Conservation (phyloP, 768 basidiomycete species). For the Lactarius pseudohatsudake region DNA sequence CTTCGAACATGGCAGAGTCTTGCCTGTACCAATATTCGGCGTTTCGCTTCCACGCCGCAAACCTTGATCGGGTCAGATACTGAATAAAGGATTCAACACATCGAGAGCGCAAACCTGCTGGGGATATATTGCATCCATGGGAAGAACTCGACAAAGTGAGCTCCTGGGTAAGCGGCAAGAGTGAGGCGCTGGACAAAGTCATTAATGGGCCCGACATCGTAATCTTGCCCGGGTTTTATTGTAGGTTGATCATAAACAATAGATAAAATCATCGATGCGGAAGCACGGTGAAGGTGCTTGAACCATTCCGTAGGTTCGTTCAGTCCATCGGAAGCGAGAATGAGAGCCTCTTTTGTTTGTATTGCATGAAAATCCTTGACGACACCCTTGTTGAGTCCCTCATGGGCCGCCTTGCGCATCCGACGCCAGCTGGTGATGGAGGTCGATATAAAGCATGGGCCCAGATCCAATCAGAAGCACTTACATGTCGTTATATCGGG, state of each 20-base stretch:
- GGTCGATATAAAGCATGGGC: neutral
- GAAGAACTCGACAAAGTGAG: slow-evolving; percentile 31
- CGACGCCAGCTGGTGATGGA: slow-evolving; percentile 36
- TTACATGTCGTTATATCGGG: slow-evolving; percentile 24
- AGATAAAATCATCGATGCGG: slow-evolving; percentile 35
- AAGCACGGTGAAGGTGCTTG: slow-evolving; percentile 34
- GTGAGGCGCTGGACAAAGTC: slow-evolving; percentile 35
- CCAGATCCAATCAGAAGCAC: neutral
- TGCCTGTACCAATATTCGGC: slow-evolving; percentile 19
- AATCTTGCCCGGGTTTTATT: slow-evolving; percentile 27
- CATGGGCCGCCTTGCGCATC: slow-evolving; percentile 40
- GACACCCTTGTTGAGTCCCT: slow-evolving; percentile 35
- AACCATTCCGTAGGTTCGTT: slow-evolving; percentile 35
- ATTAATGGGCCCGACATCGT: slow-evolving; percentile 30
- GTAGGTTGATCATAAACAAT: slow-evolving; percentile 32
- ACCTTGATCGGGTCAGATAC: slow-evolving; percentile 14
- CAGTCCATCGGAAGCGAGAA: slow-evolving; percentile 35
- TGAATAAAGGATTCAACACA: neutral
- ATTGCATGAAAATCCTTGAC: slow-evolving; percentile 32
- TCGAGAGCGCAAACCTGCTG: slow-evolving; percentile 14
- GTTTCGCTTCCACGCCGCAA: slow-evolving; percentile 25
- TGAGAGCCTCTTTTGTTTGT: slow-evolving; percentile 37
- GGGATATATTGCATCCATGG: slow-evolving; percentile 28
- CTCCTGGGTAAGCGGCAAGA: slow-evolving; percentile 39
- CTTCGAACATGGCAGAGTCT: slow-evolving; percentile 25